Conservation (phyloP, 1,139 yeast species). For the Candida neerlandica region DNA sequence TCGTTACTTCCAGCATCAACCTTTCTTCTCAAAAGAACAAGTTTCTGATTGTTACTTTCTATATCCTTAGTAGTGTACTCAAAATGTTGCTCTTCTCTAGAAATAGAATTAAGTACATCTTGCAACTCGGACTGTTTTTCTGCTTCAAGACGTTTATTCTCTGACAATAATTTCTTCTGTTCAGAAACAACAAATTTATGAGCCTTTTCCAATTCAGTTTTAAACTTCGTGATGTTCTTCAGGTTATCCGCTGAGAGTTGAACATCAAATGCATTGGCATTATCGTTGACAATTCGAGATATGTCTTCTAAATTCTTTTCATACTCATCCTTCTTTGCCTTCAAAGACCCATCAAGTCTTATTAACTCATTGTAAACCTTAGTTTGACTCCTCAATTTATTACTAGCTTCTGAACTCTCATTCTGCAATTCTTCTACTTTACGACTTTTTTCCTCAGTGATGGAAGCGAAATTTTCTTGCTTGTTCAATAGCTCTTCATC, state of each 20-base stretch:
- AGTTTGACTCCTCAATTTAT: conserved; percentile 27
- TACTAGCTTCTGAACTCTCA: conserved; percentile 16
- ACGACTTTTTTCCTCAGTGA: conserved; percentile 40
- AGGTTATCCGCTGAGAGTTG: conserved; percentile 12
- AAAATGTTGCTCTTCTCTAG: conserved; percentile 18
- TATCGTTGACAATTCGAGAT: conserved; percentile 13
- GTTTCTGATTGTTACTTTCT: conserved; percentile 30
- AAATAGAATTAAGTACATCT: conserved; percentile 14
- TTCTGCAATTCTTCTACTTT: conserved; percentile 23
- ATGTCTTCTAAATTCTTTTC: conserved; percentile 19
- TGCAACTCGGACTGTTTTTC: conserved; percentile 19
- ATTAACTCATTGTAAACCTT: conserved; percentile 42
- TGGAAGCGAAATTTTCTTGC: conserved; percentile 55
- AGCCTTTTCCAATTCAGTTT: conserved; percentile 13
- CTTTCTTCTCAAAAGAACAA: conserved; percentile 33
- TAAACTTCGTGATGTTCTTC: conserved; percentile 15
- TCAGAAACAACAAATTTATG: conserved; percentile 7
- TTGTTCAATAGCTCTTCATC: conserved; percentile 52
- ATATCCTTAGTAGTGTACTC: conserved; percentile 29
- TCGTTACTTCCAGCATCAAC: conserved; percentile 43
- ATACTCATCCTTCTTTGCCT: conserved; percentile 45
- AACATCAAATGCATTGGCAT: conserved; percentile 22
- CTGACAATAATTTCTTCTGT: conserved; percentile 11
- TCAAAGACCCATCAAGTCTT: conserved; percentile 60
- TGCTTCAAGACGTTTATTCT: conserved; percentile 16